Evolutionary conservation across 1,139 yeast species (phyloP).

Genomic region (Suhomyces terraborum): DNA sequence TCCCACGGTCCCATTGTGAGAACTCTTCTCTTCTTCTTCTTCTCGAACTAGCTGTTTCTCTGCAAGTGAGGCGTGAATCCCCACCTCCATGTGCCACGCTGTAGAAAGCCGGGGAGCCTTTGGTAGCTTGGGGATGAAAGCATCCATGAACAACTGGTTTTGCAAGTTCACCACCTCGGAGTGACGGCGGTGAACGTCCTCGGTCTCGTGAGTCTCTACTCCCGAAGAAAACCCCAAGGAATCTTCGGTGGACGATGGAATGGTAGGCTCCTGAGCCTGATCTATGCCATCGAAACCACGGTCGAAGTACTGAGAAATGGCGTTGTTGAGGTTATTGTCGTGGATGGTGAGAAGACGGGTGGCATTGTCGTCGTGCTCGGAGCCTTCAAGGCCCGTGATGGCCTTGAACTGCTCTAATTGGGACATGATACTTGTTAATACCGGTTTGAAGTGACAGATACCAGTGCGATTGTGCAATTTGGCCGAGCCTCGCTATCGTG

Average conservation of each 20-base stretch:
- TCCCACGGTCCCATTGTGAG: too few species aligned
- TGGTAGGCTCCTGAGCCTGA: slow-evolving; percentile 4
- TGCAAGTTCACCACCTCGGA: slow-evolving; percentile 30
- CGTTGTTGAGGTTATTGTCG: slow-evolving; percentile 52
- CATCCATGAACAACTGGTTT: slow-evolving; percentile 36
- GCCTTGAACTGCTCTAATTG: slow-evolving; percentile 43
- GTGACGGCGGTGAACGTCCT: slow-evolving; percentile 8
- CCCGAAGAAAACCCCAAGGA: slow-evolving; percentile 10
- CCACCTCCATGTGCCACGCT: slow-evolving; percentile 47
- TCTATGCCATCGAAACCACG: slow-evolving; percentile 41
- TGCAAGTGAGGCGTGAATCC: slow-evolving; percentile 44
- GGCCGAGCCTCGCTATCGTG: neutral
- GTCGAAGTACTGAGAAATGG: slow-evolving; percentile 54
- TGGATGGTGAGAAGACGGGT: slow-evolving; percentile 41
- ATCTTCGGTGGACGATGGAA: neutral
- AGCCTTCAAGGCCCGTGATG: slow-evolving; percentile 44
- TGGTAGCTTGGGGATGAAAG: slow-evolving; percentile 43
- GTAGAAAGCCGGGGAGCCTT: slow-evolving; percentile 44
- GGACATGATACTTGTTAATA: slow-evolving; percentile 1
- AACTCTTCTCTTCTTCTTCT: slow-evolving; percentile 2
- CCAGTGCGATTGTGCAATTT: neutral
- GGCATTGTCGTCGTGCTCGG: slow-evolving; percentile 37
- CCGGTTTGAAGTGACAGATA: neutral
- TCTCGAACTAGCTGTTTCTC: slow-evolving; percentile 16
- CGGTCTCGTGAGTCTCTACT: slow-evolving; percentile 15